A percentile compares a stretch with the other conserved stretches of the same genome.
These are phyloP conservation scores for Thelonectria discophora DNA, from an alignment of 2,329 filamentous ascomycete genomes.

Conservation along the genomic window DNA sequence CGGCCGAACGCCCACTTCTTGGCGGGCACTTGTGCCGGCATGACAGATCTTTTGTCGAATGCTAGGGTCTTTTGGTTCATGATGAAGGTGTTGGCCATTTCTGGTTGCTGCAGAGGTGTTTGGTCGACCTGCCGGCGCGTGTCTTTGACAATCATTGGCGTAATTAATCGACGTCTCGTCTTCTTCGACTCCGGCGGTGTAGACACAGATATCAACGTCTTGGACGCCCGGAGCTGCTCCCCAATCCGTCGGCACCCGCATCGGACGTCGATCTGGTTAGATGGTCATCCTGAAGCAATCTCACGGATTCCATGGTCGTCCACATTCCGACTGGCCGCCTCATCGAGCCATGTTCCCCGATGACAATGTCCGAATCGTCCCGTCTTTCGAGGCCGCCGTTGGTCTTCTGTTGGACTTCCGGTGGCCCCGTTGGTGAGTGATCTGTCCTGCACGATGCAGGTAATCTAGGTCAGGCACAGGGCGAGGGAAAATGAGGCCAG, in stretches of 20 bases:
- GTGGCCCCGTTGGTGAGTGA: slow-evolving; percentile 18
- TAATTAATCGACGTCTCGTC: neutral
- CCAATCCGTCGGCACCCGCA: slow-evolving; percentile 14
- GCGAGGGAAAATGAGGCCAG: slow-evolving; percentile 8
- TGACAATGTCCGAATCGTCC: slow-evolving; percentile 29
- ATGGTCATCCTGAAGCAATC: slow-evolving; percentile 3
- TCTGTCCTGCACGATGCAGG: neutral
- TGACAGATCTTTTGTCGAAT: slow-evolving; percentile 8
- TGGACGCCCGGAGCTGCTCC: slow-evolving; percentile 6
- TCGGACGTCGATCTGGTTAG: neutral
- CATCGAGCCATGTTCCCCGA: slow-evolving; percentile 13
- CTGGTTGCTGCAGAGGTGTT: neutral
- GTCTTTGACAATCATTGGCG: too few relatives aligned
- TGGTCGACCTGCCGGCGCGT: neutral
- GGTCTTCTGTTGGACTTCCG: slow-evolving; percentile 6
- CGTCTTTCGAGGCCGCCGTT: slow-evolving; percentile 21
- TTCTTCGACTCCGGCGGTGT: slow-evolving; percentile 17
- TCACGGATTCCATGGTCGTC: neutral
- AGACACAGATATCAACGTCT: neutral
- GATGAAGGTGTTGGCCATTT: neutral
- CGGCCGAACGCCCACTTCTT: slow-evolving; percentile 10
- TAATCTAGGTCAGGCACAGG: slow-evolving; percentile 2
- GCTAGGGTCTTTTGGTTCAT: neutral
- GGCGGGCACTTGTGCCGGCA: slow-evolving; percentile 10
- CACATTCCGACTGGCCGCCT: slow-evolving; percentile 25